These are phyloP conservation scores for Penicillium sp. DNA, from an alignment of 2,329 filamentous ascomycete species.

Conservation along the genomic window DNA sequence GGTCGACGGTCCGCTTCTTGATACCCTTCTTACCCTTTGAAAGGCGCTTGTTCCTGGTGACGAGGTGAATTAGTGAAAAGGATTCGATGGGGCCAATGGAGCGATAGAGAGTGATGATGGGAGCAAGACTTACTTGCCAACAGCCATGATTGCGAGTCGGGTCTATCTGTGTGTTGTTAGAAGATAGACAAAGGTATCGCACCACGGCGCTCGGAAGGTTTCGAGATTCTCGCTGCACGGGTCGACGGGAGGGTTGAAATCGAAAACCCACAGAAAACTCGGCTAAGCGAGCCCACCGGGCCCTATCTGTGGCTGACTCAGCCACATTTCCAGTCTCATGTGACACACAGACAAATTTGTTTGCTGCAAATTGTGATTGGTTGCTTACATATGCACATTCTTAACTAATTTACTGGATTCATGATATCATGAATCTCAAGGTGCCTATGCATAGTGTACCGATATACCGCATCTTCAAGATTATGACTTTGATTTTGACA, in stretches of 20 bases:
- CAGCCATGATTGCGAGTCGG: conserved; percentile 72
- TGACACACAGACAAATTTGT: conserved; percentile 16
- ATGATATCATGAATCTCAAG: background rate
- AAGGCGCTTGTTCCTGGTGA: conserved; percentile 94
- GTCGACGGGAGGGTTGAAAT: conserved; percentile 38
- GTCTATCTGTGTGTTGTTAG: conserved; percentile 42
- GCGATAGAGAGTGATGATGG: conserved; percentile 4
- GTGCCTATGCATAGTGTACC: background rate
- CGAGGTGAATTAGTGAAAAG: conserved; percentile 14
- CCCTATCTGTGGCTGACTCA: conserved; percentile 38
- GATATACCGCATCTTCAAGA: too few species aligned
- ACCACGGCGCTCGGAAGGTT: conserved; percentile 40
- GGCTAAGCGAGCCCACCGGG: conserved; percentile 44
- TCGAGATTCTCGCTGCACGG: conserved; percentile 38
- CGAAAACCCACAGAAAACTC: conserved; percentile 49
- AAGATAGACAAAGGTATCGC: conserved; percentile 46
- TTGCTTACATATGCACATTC: background rate
- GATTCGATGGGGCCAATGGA: conserved; percentile 3
- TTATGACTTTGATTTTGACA: too few species aligned
- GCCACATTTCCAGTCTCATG: conserved; percentile 11
- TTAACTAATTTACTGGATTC: background rate
- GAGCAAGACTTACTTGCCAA: conserved; percentile 66
- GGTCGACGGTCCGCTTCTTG: conserved; percentile 98
- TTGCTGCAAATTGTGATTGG: background rate
- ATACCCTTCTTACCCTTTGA: conserved; percentile 99